Percentiles rank a stretch among this genome's conserved stretches.
Conservation (phyloP, 495 filamentous ascomycete species). For the Podospora pseudoanserina region DNA sequence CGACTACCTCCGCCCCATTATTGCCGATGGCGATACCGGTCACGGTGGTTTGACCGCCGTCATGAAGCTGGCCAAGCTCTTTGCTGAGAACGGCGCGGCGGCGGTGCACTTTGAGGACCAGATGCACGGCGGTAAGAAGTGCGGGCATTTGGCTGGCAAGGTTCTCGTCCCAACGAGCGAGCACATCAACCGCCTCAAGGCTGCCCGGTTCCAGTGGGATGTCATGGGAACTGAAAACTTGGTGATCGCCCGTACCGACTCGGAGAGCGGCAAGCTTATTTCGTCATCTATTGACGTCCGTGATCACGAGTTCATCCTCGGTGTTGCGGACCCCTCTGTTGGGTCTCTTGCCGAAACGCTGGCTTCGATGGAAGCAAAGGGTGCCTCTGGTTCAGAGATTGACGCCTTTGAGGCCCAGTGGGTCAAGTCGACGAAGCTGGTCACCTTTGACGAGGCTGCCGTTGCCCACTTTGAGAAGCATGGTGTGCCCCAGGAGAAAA, state of each 20-base stretch:
- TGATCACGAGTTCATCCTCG: conserved; percentile 95
- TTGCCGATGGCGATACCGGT: conserved; percentile 97
- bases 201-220: conserved; percentile 96
- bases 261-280: conserved; percentile 85
- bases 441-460: conserved; percentile 90
- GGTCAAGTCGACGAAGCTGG: conserved; percentile 80
- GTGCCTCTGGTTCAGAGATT: conserved; percentile 74
- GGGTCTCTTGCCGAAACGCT: conserved; percentile 82
- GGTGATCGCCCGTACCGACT: conserved; percentile 91
- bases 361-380: conserved; percentile 81
- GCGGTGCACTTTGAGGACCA: conserved; percentile 98
- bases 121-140: conserved; percentile 97
- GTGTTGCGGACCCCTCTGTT: conserved; percentile 64
- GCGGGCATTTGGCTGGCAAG: conserved; percentile 94
- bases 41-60: conserved; percentile 89
- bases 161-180: conserved; percentile 91
- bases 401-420: conserved; percentile 82
- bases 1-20: conserved; percentile 90
- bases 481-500: conserved; percentile 55
- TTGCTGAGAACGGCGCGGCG: conserved; percentile 96
- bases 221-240: conserved; percentile 94
- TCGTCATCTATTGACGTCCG: conserved; percentile 87
- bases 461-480: conserved; percentile 65
- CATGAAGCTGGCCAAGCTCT: conserved; percentile 93
- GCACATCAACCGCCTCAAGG: conserved; percentile 91